Evolutionary conservation across 805 yeast genomes (phyloP).

Genomic region (Yarrowia porcina): DNA sequence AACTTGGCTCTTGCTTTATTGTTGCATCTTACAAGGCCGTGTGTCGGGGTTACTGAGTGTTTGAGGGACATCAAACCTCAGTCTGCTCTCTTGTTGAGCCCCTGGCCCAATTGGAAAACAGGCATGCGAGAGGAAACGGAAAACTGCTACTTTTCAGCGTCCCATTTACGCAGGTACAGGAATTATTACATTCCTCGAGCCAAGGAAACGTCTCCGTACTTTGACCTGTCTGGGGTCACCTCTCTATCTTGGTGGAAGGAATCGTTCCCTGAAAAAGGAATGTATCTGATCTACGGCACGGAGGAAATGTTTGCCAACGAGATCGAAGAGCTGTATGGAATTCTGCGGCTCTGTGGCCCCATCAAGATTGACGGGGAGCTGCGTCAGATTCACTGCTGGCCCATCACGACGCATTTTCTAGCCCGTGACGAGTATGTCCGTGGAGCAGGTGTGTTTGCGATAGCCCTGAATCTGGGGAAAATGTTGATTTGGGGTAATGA

Average conservation of each 20-base stretch:
- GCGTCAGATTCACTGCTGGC: constrained; percentile 50
- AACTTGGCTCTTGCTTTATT: constrained; percentile 42
- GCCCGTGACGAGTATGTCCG: constrained; percentile 16
- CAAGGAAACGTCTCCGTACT: constrained; percentile 16
- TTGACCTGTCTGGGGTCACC: constrained; percentile 23
- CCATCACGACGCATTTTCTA: constrained; percentile 34
- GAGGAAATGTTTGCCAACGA: constrained; percentile 44
- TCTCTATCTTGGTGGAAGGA: constrained; percentile 41
- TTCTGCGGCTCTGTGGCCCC: constrained; percentile 35
- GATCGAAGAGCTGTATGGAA: constrained; percentile 38
- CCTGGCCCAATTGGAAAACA: constrained; percentile 33
- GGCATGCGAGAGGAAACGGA: background rate
- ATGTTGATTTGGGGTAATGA: constrained; percentile 19
- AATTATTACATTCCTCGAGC: background rate
- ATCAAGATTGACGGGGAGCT: constrained; percentile 39
- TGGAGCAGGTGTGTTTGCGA: constrained; percentile 4
- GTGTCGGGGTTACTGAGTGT: constrained; percentile 28
- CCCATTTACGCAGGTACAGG: constrained; percentile 1
- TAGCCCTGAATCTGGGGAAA: constrained; percentile 11
- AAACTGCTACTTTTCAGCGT: background rate
- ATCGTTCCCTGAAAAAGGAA: constrained; percentile 45
- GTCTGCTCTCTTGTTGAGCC: constrained; percentile 40
- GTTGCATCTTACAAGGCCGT: constrained; percentile 41
- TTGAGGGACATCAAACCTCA: constrained; percentile 33
- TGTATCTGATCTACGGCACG: constrained; percentile 45